These are phyloP conservation scores for Fusarium sp. DNA, from an alignment of 2,329 filamentous ascomycete genomes.

Conservation along the genomic window DNA sequence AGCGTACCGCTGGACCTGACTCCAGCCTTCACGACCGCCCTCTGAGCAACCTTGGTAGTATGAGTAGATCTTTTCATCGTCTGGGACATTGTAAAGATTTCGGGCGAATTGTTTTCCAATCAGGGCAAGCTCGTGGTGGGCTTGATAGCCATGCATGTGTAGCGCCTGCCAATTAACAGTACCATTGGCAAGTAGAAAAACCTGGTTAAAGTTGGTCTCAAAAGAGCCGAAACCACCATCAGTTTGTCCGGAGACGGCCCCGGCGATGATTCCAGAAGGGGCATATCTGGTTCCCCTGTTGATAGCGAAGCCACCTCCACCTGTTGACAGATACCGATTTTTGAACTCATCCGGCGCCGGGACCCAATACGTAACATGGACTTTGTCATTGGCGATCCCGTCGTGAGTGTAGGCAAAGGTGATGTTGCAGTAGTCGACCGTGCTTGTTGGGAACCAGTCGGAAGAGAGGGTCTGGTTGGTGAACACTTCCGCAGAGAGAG, in stretches of 20 bases:
- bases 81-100: slow-evolving; percentile 52
- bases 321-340: slow-evolving; percentile 60
- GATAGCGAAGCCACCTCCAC: slow-evolving; percentile 56
- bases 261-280: slow-evolving; percentile 56
- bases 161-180: slow-evolving; percentile 63
- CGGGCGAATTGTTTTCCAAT: slow-evolving; percentile 59
- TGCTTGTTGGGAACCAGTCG: slow-evolving; percentile 11
- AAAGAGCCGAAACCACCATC: slow-evolving; percentile 60
- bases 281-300: slow-evolving; percentile 29
- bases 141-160: slow-evolving; percentile 64
- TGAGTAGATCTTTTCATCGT: slow-evolving; percentile 55
- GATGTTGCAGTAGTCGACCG: slow-evolving; percentile 50
- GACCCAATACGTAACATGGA: slow-evolving; percentile 49
- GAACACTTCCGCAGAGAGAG: background rate
- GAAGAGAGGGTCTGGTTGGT: slow-evolving; percentile 4
- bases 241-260: slow-evolving; percentile 55
- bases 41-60: slow-evolving; percentile 65
- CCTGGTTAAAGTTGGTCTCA: slow-evolving; percentile 51
- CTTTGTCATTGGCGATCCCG: slow-evolving; percentile 47
- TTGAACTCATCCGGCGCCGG: slow-evolving; percentile 53
- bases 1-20: slow-evolving; percentile 29
- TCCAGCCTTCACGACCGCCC: slow-evolving; percentile 60
- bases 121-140: slow-evolving; percentile 60
- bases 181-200: slow-evolving; percentile 59
- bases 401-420: slow-evolving; percentile 52